Evolutionary conservation across 2,329 filamentous ascomycete genomes (phyloP).

Genomic region (Zymoseptoria brevis): DNA sequence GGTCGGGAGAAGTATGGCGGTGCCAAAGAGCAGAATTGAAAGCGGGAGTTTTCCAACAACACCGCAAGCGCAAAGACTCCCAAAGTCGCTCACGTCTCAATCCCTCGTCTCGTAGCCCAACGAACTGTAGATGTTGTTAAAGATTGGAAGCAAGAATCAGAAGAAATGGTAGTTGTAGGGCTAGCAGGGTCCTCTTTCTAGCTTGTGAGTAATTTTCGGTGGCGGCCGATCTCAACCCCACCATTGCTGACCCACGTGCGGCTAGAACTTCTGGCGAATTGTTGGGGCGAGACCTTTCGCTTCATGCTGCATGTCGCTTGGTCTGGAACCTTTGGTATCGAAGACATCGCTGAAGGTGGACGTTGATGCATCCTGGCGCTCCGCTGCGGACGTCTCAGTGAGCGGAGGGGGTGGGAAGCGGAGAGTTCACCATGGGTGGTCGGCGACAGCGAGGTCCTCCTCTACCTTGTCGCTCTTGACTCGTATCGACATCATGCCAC

Average conservation of each 20-base stretch:
- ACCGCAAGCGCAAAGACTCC: slow-evolving; percentile 50
- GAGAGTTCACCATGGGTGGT: too few relatives aligned
- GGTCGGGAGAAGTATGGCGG: not conserved
- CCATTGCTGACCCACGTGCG: not conserved
- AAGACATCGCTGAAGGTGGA: not conserved
- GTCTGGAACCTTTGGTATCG: not conserved
- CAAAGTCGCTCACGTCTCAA: slow-evolving; percentile 46
- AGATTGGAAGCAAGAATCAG: not conserved
- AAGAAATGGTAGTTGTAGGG: slow-evolving; percentile 1
- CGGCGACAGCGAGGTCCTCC: too few relatives aligned
- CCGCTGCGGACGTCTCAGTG: not conserved
- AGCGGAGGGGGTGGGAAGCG: not conserved
- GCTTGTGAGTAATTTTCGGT: not conserved
- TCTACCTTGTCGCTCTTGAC: too few relatives aligned
- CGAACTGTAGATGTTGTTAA: slow-evolving; percentile 4
- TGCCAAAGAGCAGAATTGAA: not conserved
- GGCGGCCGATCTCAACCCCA: not conserved
- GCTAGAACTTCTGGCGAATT: not conserved
- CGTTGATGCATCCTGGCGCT: not conserved
- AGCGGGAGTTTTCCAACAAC: slow-evolving; percentile 40
- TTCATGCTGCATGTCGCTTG: not conserved
- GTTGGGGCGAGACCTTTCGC: not conserved
- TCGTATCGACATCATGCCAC: too few relatives aligned
- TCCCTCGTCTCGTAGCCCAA: not conserved
- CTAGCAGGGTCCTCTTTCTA: not conserved